Base-by-base conservation (phyloP, 2,329 filamentous ascomycete species). In the Coniochaeta sp. region DNA sequence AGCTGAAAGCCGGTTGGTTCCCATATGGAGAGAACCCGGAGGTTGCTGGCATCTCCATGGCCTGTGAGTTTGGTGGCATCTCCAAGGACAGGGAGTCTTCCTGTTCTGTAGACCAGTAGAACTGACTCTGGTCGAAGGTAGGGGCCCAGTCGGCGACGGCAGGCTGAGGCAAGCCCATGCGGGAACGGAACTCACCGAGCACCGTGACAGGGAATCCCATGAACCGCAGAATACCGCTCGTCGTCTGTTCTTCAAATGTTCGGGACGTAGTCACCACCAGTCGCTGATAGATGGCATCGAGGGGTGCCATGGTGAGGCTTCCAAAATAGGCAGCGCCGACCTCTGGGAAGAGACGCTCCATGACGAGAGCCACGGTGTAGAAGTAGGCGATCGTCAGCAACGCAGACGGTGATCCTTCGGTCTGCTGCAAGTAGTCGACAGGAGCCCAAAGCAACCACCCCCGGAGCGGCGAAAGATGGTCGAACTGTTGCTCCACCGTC, bases 381-480 rank as follows among this genome's bases (percentile, higher is more conserved):
- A 96, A 90, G 65, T 97, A 89, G 10, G 91, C 88, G 51, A 97
- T 84, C 56, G 95, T 85, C 50, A 95, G 77, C 58, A 96, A 77
- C 1, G 90, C 86, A 54, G 82, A 88, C 22, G 88, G 80, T 58
- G 92, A 90, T 31, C 82, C 82, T 49, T 86, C 83, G 46, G 85
- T 87, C 57, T 85, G 83, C 65, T 92, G 86, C 24, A 96, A 78
- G 60, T 91, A 86, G 58, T 85, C 83, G 30, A 96, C 85, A 1
- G 94, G 94, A 51, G 96, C 82, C 91, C 92, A 97, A 71, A 97
- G 96, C 14, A 97, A 81, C 91, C 92, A 96, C 60, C 89, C 88
- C 51, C 91, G 82, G 53, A 99, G 79, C 9, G 89, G 86, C 57
- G 95, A 91, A 10, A 97, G 81, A 57, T 91, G 87, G 62, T 91